These are phyloP conservation scores for Magnaporthiopsis rhizophila DNA, from an alignment of 2,329 filamentous ascomycete genomes.

Conservation along the genomic window DNA sequence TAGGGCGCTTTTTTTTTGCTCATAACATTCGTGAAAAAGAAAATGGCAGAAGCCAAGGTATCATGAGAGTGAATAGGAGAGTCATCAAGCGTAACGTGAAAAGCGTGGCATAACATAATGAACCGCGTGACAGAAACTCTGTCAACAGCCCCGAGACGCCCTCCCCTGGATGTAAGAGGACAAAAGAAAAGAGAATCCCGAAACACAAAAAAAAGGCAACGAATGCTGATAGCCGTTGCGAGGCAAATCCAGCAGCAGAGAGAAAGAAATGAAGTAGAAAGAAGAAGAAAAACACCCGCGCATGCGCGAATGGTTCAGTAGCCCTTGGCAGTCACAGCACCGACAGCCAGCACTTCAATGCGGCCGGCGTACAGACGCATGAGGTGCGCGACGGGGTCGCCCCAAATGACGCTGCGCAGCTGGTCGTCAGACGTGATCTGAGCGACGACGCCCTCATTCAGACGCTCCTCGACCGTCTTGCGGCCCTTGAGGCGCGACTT, in stretches of 20 bases:
- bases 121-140: not conserved
- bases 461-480: constrained; percentile 40
- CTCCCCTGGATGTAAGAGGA: not conserved
- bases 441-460: constrained; percentile 57
- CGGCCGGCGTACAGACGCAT: constrained; percentile 71
- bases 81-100: not conserved
- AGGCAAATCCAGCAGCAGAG: not conserved
- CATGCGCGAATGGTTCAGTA: not conserved
- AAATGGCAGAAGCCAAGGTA: not conserved
- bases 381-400: constrained; percentile 70
- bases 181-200: not conserved
- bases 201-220: not conserved
- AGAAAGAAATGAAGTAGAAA: not conserved
- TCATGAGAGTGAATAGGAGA: not conserved
- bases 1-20: not conserved
- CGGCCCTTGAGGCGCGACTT: constrained; percentile 29
- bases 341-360: constrained; percentile 63
- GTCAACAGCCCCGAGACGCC: not conserved
- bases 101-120: not conserved
- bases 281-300: not conserved
- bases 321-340: constrained; percentile 48
- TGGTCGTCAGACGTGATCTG: constrained; percentile 60
- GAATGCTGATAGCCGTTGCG: not conserved
- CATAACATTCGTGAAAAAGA: not conserved
- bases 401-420: constrained; percentile 66